Evolutionary conservation across 768 basidiomycete genomes (phyloP).

Genomic region (Tricholoma terreum): DNA sequence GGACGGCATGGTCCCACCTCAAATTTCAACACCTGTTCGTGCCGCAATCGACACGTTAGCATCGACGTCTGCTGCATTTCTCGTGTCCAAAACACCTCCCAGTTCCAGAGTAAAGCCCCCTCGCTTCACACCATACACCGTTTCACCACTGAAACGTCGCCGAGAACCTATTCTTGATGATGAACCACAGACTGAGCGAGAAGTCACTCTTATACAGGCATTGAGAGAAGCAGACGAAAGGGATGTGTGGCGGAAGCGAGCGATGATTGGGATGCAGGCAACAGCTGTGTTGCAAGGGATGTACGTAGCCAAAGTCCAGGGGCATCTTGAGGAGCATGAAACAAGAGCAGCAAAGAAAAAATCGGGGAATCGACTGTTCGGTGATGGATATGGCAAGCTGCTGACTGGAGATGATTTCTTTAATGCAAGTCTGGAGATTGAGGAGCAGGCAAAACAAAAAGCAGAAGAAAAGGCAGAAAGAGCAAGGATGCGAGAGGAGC

Average conservation of each 20-base stretch:
- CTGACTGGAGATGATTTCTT: slow-evolving; percentile 20
- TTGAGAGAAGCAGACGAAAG: background rate
- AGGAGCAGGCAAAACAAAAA: slow-evolving; percentile 8
- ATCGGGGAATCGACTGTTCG: slow-evolving; percentile 14
- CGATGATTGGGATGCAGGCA: background rate
- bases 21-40: background rate
- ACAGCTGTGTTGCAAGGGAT: background rate
- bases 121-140: background rate
- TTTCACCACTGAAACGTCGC: background rate
- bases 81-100: background rate
- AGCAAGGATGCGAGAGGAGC: slow-evolving; percentile 6
- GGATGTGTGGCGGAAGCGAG: background rate
- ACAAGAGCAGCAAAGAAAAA: slow-evolving; percentile 17
- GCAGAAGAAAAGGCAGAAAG: slow-evolving; percentile 10
- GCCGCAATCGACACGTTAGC: background rate
- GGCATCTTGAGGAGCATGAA: slow-evolving; percentile 19
- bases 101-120: background rate
- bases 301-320: slow-evolving; percentile 14
- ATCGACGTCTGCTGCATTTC: background rate
- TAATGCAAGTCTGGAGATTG: slow-evolving; percentile 6
- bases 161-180: background rate
- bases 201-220: background rate
- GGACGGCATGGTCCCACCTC: background rate
- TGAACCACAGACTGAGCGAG: background rate
- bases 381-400: slow-evolving; percentile 22